Evolutionary conservation across 805 yeast genomes (phyloP), one percentile per base, ranked within the genome.

Genomic region (Kodamaea leandrae): DNA sequence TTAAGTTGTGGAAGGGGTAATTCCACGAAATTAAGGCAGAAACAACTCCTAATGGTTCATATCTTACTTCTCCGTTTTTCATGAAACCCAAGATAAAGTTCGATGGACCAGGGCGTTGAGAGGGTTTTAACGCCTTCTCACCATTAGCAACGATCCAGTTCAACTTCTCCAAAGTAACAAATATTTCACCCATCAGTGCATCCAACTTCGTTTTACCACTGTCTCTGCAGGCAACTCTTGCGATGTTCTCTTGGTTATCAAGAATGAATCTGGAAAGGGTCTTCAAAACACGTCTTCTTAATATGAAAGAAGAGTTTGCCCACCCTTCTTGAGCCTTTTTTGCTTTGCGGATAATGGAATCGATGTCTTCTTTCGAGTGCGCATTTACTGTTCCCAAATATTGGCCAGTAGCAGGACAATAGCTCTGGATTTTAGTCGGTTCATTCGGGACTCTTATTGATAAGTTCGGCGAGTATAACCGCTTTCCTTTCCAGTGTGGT

Each of bases 361-460:
- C 91, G 60, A 93, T 85, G 34, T 88, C 93, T 3, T 72, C 74
- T 35, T 68, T 71, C n/a, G 83, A 64, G 42, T 80, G 77, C 1
- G 87, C 80, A 36, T 72, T 66, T 51, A 81, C 82, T 16, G 80
- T 72, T 1, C 96, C 98, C 49, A 91, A 68, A 47, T 68, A 81
- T 63, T 88, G 96, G 24, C 96, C 95, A 0, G 98, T 93, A 0
- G 98, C 96, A 3, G 99, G 99, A 64, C 99, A 91, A 60, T 86
- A 84, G 46, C 90, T 79, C 55, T 87, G 90, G 46, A 91, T 86
- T 48, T 63, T 70, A 15, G 67, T 71, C 2, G 91, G 86, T 40
- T 84, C 89, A 17, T 74, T 76, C 2, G 75, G 73, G 42, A 78
- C 77, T 35, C 67, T 66, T 3, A 86, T 70, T 10, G 79, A 67